These are phyloP conservation scores for Pachyrhizus erosus DNA, from an alignment of 306 rosid genomes.

Conservation along the genomic window DNA sequence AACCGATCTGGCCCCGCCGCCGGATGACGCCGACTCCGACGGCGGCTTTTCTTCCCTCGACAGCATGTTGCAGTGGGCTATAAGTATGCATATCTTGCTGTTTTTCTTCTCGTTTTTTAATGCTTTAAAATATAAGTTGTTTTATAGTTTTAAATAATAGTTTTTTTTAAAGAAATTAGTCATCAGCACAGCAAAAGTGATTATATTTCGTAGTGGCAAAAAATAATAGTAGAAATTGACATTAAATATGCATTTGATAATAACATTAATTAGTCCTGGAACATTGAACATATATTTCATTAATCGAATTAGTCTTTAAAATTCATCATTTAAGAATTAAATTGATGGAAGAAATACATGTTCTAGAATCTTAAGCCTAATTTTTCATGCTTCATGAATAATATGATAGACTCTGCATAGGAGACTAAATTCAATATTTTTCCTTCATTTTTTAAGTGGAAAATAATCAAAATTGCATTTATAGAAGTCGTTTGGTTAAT, in stretches of 20 bases:
- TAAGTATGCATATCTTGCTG: constrained; percentile 51
- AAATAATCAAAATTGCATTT: background rate
- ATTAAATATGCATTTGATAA: background rate
- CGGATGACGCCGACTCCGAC: constrained; percentile 51
- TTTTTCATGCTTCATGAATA: background rate
- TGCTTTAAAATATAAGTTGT: too few relatives aligned
- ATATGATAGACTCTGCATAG: background rate
- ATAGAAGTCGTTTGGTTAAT: background rate
- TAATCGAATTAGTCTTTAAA: background rate
- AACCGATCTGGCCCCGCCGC: constrained; percentile 47
- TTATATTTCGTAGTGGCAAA: too few relatives aligned
- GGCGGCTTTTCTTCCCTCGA: constrained; percentile 94
- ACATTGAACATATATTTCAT: background rate
- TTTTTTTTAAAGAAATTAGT: too few relatives aligned
- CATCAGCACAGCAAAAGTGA: too few relatives aligned
- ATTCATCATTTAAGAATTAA: background rate
- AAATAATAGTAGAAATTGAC: too few relatives aligned
- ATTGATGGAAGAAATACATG: background rate
- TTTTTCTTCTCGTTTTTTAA: too few relatives aligned
- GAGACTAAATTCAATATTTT: background rate
- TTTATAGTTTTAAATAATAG: too few relatives aligned
- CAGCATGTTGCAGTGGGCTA: constrained; percentile 93
- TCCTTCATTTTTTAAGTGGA: background rate
- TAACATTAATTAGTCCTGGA: background rate
- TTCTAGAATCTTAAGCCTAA: background rate